phyloP scores from a whole-genome alignment of 768 basidiomycete genomes.

The Kwoniella bestiolae region DNA sequence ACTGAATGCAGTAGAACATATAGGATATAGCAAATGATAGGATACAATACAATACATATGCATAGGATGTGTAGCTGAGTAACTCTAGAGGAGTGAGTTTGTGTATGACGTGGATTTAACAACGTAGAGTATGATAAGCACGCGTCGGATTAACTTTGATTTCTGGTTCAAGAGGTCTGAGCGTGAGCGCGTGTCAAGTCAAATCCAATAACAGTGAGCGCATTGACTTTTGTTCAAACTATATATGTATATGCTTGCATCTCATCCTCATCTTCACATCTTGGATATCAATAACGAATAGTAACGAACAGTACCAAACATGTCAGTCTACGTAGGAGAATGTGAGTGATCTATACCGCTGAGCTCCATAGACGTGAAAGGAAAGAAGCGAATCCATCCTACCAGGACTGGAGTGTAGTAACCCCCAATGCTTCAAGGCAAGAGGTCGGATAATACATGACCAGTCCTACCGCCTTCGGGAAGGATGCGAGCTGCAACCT shows the following conservation, averaged over 20 bases:
- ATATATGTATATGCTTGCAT: no score
- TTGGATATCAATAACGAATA: background rate
- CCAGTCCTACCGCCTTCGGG: no score
- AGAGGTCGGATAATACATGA: no score
- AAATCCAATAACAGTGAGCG: background rate
- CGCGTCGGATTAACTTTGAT: no score
- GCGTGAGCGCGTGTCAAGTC: background rate
- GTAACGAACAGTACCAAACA: slow-evolving; percentile 7
- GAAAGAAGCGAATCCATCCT: no score
- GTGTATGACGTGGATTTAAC: background rate
- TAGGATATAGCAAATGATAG: no score
- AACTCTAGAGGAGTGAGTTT: background rate
- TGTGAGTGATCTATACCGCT: slow-evolving; percentile 33
- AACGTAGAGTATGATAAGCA: background rate
- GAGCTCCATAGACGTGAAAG: no score
- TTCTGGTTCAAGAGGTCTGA: no score
- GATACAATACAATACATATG: slow-evolving; percentile 4
- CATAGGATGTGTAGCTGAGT: slow-evolving; percentile 2
- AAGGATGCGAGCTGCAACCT: background rate
- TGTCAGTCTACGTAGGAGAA: slow-evolving; percentile 50
- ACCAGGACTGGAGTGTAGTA: no score
- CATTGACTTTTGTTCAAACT: slow-evolving; percentile 1
- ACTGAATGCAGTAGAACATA: background rate
- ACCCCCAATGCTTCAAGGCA: no score
- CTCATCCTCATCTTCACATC: background rate